Base-by-base conservation (phyloP, 495 filamentous ascomycete genomes). In the Delitschia confertaspora region DNA sequence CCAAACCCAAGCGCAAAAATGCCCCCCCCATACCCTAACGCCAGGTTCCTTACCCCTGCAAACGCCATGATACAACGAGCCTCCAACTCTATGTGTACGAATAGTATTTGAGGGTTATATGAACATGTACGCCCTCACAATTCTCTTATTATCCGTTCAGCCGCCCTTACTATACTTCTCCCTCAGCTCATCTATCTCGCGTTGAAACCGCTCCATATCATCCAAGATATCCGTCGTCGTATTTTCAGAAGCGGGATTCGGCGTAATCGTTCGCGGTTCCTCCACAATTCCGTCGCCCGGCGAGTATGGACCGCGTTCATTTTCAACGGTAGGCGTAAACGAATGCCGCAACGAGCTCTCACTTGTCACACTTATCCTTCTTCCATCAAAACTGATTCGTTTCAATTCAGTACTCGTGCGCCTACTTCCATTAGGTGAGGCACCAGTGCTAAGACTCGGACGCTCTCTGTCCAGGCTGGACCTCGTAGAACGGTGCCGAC, bases 171-270 rank as follows among this genome's bases (percentile, higher is more conserved):
- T 23, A 43, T 57, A 57, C 38, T 34, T 32, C 14, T 45, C 39
- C 38, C 60, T 51, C 45, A 63, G 32, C 44, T 49, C 61, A 37
- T 64, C 61, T 47, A 64, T 57, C 55, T 64, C 61, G 20, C 47
- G 42, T 48, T 64, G 61, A 22, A 64, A 59, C 20, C 47, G 53
- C 14, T 55, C 48, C 55, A 64, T 54, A 44, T 64, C 61, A 27
- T 53, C 57, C 32, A 64, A 34, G 4, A 62, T 53, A 44, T 61
- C 58, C 8, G 34, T 14, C 30, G 33, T 1, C 2, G 8, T 33
- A 19, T 31, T 34, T 13, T 33, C 20, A 3, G 26, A 4, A 13
- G 23, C 16, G 9, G n/a, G 21, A 1, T 38, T 25, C 17, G 16
- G 6, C 25, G 41, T 31, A 24, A 22, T 27, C 9, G 8, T 17